Evolutionary conservation across 305 asterid genomes (phyloP), one percentile per base, ranked within the genome.

Genomic region (Fraxinus dipetala): DNA sequence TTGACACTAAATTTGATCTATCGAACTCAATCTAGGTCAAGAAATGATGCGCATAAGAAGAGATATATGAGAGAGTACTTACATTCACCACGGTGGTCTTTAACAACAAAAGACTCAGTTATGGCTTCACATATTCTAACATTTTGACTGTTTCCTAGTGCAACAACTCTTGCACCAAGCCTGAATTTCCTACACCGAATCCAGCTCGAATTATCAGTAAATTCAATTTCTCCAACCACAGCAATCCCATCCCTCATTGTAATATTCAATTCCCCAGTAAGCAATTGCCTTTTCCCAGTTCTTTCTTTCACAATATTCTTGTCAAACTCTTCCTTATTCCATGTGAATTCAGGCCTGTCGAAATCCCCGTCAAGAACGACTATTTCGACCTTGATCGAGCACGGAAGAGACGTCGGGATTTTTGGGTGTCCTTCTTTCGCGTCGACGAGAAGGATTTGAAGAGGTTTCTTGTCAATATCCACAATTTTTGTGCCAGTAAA

Each of bases 71-170:
- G 72, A 63, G 35, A 24, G 72, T 45, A 82, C 94, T 91, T 73
- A 93, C 97, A 72, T 87, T 93, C 94, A 2, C 96, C 96, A 10
- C 97, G 91, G 36, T 93, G 96, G 85, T 93, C 97, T 85, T 90
- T 92, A 80, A 93, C 96, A 16, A 85, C 87, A 79, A 93, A 93
- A 0, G 97, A 22, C 34, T 91, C 90, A 30, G 97, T 84, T 79
- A 91, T 84, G 48, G 95, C 97, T 76, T 88, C 91, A 22, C 84
- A 78, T 9, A 90, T 83, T 10, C 43, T 67, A 4, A 69, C 79
- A 3, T 36, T 73, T 63, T 75, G 79, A 34, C 70, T 56, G 0
- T 65, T 72, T 63, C 84, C 85, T 56, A 83, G 79, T 10, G 6
- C 18, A 45, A 82, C 88, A 48, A 89, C 92, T 76, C 88, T 88